A percentile compares a stretch with the other conserved stretches of the same genome.
These are phyloP conservation scores for Irpex sp. DNA, from an alignment of 1,284 basidiomycete species.

Conservation along the genomic window DNA sequence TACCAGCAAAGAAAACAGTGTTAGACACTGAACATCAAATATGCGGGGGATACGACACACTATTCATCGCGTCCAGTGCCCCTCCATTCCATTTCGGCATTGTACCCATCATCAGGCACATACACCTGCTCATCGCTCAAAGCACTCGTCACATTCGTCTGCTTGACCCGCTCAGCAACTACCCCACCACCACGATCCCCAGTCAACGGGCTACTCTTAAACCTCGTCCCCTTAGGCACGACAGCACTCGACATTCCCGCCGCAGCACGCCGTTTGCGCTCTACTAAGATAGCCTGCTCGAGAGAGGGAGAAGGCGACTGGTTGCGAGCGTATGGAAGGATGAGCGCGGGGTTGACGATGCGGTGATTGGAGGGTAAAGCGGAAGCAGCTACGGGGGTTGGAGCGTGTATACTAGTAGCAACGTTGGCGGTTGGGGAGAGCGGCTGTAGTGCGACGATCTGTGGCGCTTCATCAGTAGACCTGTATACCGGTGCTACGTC, in stretches of 20 bases:
- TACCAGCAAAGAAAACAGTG: too few species aligned
- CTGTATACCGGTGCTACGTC: not conserved
- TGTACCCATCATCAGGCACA: not conserved
- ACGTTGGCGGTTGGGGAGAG: not conserved
- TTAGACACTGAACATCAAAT: too few species aligned
- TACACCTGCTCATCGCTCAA: not conserved
- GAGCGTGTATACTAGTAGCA: not conserved
- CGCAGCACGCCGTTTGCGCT: conserved; percentile 44
- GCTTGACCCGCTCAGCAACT: conserved; percentile 35
- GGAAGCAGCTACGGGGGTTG: conserved; percentile 4
- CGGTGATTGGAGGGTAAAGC: conserved; percentile 11
- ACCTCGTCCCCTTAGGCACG: conserved; percentile 45
- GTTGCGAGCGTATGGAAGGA: conserved; percentile 24
- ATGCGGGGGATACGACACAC: too few species aligned
- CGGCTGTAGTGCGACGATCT: not conserved
- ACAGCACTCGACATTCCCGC: conserved; percentile 19
- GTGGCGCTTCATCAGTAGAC: not conserved
- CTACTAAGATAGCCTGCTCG: conserved; percentile 51
- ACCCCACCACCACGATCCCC: conserved; percentile 37
- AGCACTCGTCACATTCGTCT: not conserved
- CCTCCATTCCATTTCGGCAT: too few species aligned
- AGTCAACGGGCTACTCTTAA: conserved; percentile 64
- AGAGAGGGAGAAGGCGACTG: conserved; percentile 48
- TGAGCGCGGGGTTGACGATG: conserved; percentile 2
- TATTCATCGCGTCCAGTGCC: too few species aligned